Conservation (phyloP, 2,329 filamentous ascomycete species). For the Aureobasidium mangrovei region DNA sequence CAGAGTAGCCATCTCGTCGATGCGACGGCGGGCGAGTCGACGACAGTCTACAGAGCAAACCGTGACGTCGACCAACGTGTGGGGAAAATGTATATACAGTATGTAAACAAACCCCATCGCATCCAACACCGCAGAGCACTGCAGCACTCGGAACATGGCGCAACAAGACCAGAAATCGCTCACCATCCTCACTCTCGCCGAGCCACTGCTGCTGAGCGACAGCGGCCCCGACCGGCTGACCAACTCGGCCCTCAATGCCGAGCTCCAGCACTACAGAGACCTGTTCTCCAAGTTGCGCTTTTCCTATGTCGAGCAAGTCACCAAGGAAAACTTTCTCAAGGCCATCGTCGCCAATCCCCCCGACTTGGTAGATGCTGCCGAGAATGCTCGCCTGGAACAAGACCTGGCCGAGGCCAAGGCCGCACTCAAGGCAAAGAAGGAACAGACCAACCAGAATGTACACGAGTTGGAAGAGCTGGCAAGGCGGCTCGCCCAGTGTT, state of each 20-base stretch:
- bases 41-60: not conserved
- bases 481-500: not conserved
- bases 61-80: slow-evolving; percentile 1
- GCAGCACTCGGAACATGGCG: not conserved
- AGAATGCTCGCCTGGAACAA: slow-evolving; percentile 70
- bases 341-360: slow-evolving; percentile 87
- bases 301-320: slow-evolving; percentile 96
- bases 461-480: slow-evolving; percentile 9
- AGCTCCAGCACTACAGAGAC: slow-evolving; percentile 85
- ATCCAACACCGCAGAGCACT: not conserved
- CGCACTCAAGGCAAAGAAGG: slow-evolving; percentile 69
- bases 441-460: slow-evolving; percentile 44
- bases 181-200: slow-evolving; percentile 46
- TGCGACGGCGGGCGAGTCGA: too few relatives aligned
- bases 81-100: not conserved
- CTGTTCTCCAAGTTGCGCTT: slow-evolving; percentile 94
- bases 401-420: slow-evolving; percentile 63
- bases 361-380: slow-evolving; percentile 68
- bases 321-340: slow-evolving; percentile 94
- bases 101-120: slow-evolving; percentile 3
- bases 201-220: slow-evolving; percentile 29
- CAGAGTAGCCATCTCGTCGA: not conserved
- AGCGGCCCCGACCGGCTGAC: slow-evolving; percentile 48
- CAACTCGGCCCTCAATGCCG: slow-evolving; percentile 65
- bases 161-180: slow-evolving; percentile 41